Conservation (phyloP, 345 rosid genomes). For the Euphorbia lathyris region DNA sequence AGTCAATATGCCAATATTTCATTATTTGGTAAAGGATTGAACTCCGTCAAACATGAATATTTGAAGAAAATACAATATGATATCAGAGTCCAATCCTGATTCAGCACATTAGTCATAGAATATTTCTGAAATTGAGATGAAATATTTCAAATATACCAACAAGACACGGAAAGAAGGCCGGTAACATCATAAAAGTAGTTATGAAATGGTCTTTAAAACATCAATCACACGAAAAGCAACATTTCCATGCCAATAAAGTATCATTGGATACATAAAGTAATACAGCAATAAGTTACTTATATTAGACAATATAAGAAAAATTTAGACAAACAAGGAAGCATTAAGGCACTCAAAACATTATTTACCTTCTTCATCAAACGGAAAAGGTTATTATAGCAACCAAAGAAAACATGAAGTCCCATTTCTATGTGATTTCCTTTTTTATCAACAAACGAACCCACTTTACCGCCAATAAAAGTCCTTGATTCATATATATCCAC, state of each 20-base stretch:
- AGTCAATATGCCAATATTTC: too few species aligned
- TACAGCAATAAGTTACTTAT: too few species aligned
- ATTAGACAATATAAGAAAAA: too few species aligned
- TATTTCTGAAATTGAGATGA: too few species aligned
- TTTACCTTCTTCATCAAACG: constrained; percentile 95
- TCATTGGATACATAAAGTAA: neutral
- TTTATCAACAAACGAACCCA: constrained; percentile 91
- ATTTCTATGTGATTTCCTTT: constrained; percentile 94
- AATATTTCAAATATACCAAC: neutral
- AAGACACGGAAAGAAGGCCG: neutral
- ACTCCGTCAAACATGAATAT: too few species aligned
- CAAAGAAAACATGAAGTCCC: constrained; percentile 98
- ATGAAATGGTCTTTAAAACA: neutral
- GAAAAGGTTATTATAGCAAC: constrained; percentile 96
- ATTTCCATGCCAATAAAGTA: neutral
- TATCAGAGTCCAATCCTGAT: too few species aligned
- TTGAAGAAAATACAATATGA: too few species aligned
- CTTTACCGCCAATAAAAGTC: constrained; percentile 96
- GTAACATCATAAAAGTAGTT: neutral
- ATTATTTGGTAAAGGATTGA: too few species aligned
- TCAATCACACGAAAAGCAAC: neutral
- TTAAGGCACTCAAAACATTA: neutral
- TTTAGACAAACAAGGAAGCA: too few species aligned
- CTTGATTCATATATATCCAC: constrained; percentile 94
- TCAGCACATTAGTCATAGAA: too few species aligned